These are phyloP conservation scores for Anthracocystis walkeri DNA, from an alignment of 1,284 basidiomycete species.

Conservation along the genomic window DNA sequence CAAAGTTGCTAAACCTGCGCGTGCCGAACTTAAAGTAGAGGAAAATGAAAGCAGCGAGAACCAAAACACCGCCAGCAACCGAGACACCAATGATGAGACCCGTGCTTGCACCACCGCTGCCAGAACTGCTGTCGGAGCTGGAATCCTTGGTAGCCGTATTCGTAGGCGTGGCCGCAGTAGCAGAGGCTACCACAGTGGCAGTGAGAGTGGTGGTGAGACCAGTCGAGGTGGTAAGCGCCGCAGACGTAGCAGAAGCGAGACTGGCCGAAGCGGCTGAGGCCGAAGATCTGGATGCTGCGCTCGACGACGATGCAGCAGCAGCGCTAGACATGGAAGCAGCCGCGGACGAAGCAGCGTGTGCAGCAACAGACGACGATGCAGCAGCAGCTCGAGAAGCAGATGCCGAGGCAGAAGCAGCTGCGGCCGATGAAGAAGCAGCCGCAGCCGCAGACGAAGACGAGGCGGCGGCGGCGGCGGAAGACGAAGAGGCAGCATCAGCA, in stretches of 20 bases:
- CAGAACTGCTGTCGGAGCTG: constrained; percentile 11
- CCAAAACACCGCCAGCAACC: constrained; percentile 61
- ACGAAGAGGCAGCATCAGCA: constrained; percentile 19
- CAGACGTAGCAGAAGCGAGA: constrained; percentile 22
- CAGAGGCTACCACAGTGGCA: constrained; percentile 26
- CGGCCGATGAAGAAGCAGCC: constrained; percentile 18
- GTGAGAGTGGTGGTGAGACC: constrained; percentile 38
- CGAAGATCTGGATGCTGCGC: constrained; percentile 19
- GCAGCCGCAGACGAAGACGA: constrained; percentile 34
- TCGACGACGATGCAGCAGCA: constrained; percentile 11
- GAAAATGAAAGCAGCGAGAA: constrained; percentile 58
- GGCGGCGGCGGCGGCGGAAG: constrained; percentile 29
- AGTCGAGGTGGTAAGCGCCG: constrained; percentile 19
- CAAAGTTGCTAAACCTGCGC: constrained; percentile 50
- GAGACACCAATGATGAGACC: constrained; percentile 65
- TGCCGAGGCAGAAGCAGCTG: constrained; percentile 32
- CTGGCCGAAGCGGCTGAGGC: constrained; percentile 33
- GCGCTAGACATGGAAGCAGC: constrained; percentile 35
- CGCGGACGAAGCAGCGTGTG: constrained; percentile 23
- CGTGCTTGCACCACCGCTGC: constrained; percentile 33
- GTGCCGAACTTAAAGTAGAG: constrained; percentile 63
- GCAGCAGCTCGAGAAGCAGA: constrained; percentile 30
- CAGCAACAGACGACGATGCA: constrained; percentile 31
- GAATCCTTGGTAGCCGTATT: constrained; percentile 8
- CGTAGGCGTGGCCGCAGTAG: constrained; percentile 13